Percentiles rank a stretch among this genome's conserved stretches.
Conservation (phyloP, 164 flowering plant species). For the Dillenia suffruticosa region DNA sequence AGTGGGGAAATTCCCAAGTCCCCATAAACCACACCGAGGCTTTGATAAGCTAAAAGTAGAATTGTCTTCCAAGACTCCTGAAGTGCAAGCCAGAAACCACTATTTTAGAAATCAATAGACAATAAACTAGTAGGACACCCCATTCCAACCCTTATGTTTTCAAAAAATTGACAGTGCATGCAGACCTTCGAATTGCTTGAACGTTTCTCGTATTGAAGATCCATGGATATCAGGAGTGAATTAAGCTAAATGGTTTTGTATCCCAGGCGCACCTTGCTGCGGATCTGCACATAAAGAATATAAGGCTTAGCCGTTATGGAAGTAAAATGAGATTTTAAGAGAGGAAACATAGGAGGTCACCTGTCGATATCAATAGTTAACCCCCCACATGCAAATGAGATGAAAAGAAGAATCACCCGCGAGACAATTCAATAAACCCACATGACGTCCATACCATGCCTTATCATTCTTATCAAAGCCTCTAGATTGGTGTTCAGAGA, state of each 20-base stretch:
- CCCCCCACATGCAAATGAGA: conserved; percentile 11
- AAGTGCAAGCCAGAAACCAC: conserved; percentile 9
- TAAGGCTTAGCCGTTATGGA: not conserved
- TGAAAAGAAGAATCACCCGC: conserved; percentile 14
- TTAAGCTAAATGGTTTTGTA: not conserved
- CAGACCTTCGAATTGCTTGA: conserved; percentile 23
- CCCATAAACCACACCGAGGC: conserved; percentile 90
- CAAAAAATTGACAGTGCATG: too few species aligned
- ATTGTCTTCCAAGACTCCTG: conserved; percentile 77
- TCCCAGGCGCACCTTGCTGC: conserved; percentile 3
- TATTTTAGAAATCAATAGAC: too few species aligned
- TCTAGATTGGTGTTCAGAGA: too few species aligned
- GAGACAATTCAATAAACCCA: conserved; percentile 18
- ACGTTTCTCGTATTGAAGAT: conserved; percentile 17
- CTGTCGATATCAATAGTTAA: conserved; percentile 8
- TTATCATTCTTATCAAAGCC: conserved; percentile 11
- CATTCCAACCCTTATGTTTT: too few species aligned
- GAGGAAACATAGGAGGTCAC: not conserved
- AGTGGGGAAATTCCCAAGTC: conserved; percentile 85
- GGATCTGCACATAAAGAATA: conserved; percentile 18
- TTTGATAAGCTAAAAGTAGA: conserved; percentile 74
- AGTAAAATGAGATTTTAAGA: not conserved
- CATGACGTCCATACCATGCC: conserved; percentile 27
- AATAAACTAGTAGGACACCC: too few species aligned
- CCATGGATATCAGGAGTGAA: conserved; percentile 21